These are phyloP conservation scores for Aspergillus taichungensis DNA, from an alignment of 495 filamentous ascomycete genomes.

Conservation along the genomic window DNA sequence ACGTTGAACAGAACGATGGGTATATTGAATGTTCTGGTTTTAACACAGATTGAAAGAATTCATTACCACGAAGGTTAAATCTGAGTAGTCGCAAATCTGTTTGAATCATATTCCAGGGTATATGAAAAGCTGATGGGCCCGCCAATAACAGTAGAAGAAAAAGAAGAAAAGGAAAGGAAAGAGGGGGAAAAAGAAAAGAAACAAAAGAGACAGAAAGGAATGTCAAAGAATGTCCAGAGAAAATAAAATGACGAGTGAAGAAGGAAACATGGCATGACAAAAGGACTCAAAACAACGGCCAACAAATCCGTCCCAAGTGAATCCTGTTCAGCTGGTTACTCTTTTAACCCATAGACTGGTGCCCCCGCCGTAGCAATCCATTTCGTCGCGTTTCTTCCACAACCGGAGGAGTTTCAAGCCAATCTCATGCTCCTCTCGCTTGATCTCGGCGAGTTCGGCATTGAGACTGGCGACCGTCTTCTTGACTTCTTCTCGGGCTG, in stretches of 20 bases:
- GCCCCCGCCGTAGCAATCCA: slow-evolving; percentile 59
- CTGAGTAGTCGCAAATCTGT: no score
- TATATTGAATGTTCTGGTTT: no score
- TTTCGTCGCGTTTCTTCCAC: slow-evolving; percentile 66
- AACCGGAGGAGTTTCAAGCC: slow-evolving; percentile 75
- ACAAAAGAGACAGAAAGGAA: slow-evolving; percentile 1
- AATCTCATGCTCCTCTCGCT: slow-evolving; percentile 74
- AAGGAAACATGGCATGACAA: no score
- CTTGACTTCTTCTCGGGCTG: slow-evolving; percentile 59
- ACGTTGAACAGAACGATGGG: no score
- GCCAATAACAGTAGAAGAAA: background rate
- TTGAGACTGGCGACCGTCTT: slow-evolving; percentile 60
- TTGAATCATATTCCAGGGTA: no score
- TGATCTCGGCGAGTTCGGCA: slow-evolving; percentile 68
- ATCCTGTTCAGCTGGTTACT: slow-evolving; percentile 39
- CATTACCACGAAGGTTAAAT: no score
- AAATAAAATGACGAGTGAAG: background rate
- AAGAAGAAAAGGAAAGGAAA: background rate
- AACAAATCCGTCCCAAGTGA: no score
- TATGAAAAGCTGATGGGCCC: slow-evolving; percentile 1
- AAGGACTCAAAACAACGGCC: no score
- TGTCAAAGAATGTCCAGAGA: background rate
- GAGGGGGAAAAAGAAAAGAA: slow-evolving; percentile 2
- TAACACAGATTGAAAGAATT: no score
- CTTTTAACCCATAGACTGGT: slow-evolving; percentile 77